Conservation (phyloP, 108 stramenopile species). For the Fistulifera pelliculosa region DNA sequence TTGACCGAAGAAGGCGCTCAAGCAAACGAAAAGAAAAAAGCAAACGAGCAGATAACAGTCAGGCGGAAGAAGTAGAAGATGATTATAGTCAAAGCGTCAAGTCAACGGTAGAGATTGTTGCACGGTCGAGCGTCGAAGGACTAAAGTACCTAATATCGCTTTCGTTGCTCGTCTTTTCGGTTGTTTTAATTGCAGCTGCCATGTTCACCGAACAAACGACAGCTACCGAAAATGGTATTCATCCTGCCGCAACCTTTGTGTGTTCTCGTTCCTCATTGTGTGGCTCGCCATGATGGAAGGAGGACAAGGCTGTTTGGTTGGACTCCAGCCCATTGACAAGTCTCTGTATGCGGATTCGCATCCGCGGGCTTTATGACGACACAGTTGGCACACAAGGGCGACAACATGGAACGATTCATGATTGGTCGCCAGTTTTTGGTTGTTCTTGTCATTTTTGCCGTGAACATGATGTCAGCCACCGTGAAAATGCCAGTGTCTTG, state of each 20-base stretch:
- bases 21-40: too few relatives aligned
- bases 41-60: too few relatives aligned
- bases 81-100: too few relatives aligned
- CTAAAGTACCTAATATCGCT: conserved; percentile 33
- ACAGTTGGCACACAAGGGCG: conserved; percentile 34
- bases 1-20: too few relatives aligned
- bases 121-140: conserved; percentile 1
- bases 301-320: conserved; percentile 56
- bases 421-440: conserved; percentile 64
- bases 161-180: conserved; percentile 37
- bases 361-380: conserved; percentile 38
- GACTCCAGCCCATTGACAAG: conserved; percentile 42
- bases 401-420: conserved; percentile 67
- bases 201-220: conserved; percentile 41
- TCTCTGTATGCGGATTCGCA: conserved; percentile 41
- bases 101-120: too few relatives aligned
- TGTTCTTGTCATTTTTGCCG: conserved; percentile 44
- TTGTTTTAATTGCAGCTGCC: conserved; percentile 39
- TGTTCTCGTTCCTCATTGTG: conserved; percentile 40
- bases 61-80: too few relatives aligned
- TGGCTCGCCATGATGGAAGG: conserved; percentile 73
- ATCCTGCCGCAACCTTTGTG: conserved; percentile 31
- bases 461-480: conserved; percentile 38
- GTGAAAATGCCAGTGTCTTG: conserved; percentile 15
- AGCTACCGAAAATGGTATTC: conserved; percentile 25